phyloP scores from a whole-genome alignment of 441 rosid species.

The Populus hybrid region DNA sequence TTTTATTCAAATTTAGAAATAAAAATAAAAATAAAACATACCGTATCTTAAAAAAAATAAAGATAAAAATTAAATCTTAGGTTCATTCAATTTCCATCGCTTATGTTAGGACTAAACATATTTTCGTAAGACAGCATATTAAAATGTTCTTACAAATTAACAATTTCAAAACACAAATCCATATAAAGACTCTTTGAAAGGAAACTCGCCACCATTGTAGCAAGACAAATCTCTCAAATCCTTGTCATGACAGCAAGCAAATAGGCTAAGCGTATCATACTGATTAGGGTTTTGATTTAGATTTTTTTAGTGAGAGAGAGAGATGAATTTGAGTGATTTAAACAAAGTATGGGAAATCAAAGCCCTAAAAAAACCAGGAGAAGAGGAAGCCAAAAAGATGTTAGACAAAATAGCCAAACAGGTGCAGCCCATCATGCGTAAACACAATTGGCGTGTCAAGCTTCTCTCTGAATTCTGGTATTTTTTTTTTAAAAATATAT shows the following conservation, averaged over 20 bases:
- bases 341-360: slow-evolving; percentile 82
- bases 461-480: slow-evolving; percentile 88
- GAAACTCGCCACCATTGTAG: neutral
- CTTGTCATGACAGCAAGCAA: neutral
- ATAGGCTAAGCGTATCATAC: neutral
- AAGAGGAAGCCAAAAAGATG: slow-evolving; percentile 67
- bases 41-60: too few relatives aligned
- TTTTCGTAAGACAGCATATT: neutral
- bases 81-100: too few relatives aligned
- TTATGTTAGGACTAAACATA: too few relatives aligned
- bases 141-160: neutral
- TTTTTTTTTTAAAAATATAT: neutral
- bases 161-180: neutral
- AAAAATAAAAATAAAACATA: too few relatives aligned
- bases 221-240: neutral
- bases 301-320: neutral
- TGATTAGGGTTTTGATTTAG: slow-evolving; percentile 16
- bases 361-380: slow-evolving; percentile 65
- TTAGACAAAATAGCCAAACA: slow-evolving; percentile 75
- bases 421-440: slow-evolving; percentile 83
- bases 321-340: slow-evolving; percentile 69
- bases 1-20: too few relatives aligned
- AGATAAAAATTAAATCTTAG: too few relatives aligned
- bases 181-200: neutral
- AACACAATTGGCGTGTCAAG: slow-evolving; percentile 76